Conservation (phyloP, 2,329 filamentous ascomycete species). For the Calonectria montana region DNA sequence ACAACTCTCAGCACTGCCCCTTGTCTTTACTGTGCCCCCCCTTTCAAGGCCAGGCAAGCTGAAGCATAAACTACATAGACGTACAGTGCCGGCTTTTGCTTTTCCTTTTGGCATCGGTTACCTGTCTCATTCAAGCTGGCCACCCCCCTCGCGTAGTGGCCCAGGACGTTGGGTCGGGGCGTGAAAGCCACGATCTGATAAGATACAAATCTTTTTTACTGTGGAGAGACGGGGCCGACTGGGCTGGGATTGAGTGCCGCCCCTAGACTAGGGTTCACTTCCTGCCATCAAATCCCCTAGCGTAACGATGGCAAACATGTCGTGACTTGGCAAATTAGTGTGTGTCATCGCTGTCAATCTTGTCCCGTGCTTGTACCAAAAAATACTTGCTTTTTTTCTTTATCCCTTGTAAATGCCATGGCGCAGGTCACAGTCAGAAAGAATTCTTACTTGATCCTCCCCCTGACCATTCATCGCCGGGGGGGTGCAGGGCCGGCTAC, state of each 20-base stretch:
- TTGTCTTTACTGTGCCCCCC: not conserved
- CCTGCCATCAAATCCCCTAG: conserved; percentile 27
- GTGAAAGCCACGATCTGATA: conserved; percentile 42
- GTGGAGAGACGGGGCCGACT: conserved; percentile 29
- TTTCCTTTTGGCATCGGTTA: conserved; percentile 8
- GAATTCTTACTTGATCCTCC: conserved; percentile 11
- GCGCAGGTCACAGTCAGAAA: conserved; percentile 6
- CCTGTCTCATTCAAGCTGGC: conserved; percentile 8
- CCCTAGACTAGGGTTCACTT: conserved; percentile 19
- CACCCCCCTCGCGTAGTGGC: conserved; percentile 25
- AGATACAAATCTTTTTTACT: conserved; percentile 36
- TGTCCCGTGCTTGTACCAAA: conserved; percentile 11
- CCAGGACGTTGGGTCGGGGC: conserved; percentile 30
- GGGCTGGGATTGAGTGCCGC: conserved; percentile 27
- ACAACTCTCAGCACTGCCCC: conserved; percentile 20
- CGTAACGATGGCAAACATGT: conserved; percentile 16
- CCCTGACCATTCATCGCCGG: not conserved
- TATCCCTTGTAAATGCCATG: conserved; percentile 7
- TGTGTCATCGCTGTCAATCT: not conserved
- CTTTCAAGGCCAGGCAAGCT: not conserved
- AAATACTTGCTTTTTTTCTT: not conserved
- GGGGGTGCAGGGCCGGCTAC: conserved; percentile 20
- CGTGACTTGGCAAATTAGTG: not conserved
- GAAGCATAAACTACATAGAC: not conserved
- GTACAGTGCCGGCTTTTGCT: not conserved